phyloP scores from a whole-genome alignment of 495 filamentous ascomycete genomes.

The Amniculicola lignicola region DNA sequence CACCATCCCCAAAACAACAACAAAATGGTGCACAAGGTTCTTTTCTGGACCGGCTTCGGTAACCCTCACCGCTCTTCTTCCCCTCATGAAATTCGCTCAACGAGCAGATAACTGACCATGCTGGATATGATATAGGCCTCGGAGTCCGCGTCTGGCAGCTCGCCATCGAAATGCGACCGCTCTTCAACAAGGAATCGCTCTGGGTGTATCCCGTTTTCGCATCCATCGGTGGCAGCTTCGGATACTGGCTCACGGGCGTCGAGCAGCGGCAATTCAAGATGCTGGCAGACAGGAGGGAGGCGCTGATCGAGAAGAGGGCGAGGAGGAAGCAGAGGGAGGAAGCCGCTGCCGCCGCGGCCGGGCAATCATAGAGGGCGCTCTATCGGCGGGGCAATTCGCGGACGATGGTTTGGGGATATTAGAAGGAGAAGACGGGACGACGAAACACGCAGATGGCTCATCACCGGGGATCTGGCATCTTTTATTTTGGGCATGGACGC shows the following conservation, averaged over 20 bases:
- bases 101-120: conserved; percentile 17
- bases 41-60: conserved; percentile 99
- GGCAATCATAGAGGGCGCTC: conserved; percentile 1
- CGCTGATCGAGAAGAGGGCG: conserved; percentile 73
- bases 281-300: conserved; percentile 69
- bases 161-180: conserved; percentile 95
- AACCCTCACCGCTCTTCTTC: conserved; percentile 32
- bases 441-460: not conserved
- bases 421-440: too few species aligned
- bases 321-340: conserved; percentile 30
- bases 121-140: conserved; percentile 58
- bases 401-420: not conserved
- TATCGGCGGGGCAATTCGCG: not conserved
- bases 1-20: conserved; percentile 27
- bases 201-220: conserved; percentile 93
- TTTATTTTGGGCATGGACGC: not conserved
- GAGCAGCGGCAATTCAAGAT: conserved; percentile 72
- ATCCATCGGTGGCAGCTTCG: conserved; percentile 80
- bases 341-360: conserved; percentile 6
- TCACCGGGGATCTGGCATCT: not conserved
- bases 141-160: conserved; percentile 92
- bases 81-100: not conserved
- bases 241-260: conserved; percentile 91
- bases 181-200: conserved; percentile 71
- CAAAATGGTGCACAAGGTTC: conserved; percentile 70